Base-by-base conservation (phyloP, 139 green algal species). In the Coccomyxa sp. region DNA sequence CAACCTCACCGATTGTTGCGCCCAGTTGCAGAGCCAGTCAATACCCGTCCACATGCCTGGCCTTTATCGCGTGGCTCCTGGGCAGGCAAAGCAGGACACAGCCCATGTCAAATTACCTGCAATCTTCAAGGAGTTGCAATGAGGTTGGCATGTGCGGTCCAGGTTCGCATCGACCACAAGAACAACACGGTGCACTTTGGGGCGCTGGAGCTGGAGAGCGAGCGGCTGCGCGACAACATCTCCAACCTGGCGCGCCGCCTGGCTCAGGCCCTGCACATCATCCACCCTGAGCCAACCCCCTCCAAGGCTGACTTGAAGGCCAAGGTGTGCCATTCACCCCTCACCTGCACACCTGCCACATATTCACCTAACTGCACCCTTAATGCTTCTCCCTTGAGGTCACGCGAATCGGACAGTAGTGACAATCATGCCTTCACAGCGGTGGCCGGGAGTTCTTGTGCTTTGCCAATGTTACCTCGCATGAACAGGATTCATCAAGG, bases 161-260 rank as follows among this genome's bases (percentile, higher is more conserved):
- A 92, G 87, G 90, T 96, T 45, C 91, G 91, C 66, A 93, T 99
- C 67, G 94, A 99, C 87, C 95, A 99, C 91, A 91, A 93, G 80
- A 92, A 95, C 71, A 90, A 92, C 84, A 96, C 91, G 13, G 87
- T 99, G 57, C 89, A 96, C 84, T 99, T 98, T 90, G 95, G 95
- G 45, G 85, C 84, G 18, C 89, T 88, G 83, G 84, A 91, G 77
- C 82, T 95, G 27, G 93, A 96, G 86, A 85, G 51, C 12, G 93
- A 96, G 30, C 80, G 77, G 58, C 81, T 97, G 68, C 85, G 85
- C 31, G 89, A 89, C 66, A 89, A 95, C 57, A 84, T 96, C 14
- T 80, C 85, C 38, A 76, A 77, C 60, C 79, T 97, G 77, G 90
- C 93, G 23, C 90, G 92, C 83, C 89, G 92, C 80, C 90, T 98